Evolutionary conservation across 2,329 filamentous ascomycete species (phyloP).

Genomic region (Aspergillus tubingensis): DNA sequence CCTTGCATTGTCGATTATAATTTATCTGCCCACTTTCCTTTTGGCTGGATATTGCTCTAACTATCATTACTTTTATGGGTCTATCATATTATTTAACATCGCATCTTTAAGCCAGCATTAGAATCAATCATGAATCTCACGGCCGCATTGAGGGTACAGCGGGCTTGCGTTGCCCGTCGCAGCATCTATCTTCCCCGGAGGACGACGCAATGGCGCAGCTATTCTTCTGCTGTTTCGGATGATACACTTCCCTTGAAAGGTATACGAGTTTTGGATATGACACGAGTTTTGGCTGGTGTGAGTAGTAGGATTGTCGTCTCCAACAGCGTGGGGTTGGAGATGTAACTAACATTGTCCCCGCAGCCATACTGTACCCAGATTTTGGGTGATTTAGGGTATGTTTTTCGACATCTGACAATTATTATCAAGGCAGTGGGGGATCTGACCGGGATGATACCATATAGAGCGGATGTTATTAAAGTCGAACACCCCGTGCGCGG

Average conservation of each 20-base stretch:
- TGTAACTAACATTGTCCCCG: slow-evolving; percentile 10
- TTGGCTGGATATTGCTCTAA: too few relatives aligned
- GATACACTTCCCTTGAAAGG: slow-evolving; percentile 73
- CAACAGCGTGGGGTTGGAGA: neutral
- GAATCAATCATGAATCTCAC: slow-evolving; percentile 27
- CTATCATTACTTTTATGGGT: neutral
- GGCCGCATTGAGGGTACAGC: slow-evolving; percentile 24
- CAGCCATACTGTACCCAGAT: slow-evolving; percentile 98
- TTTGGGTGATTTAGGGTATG: slow-evolving; percentile 89
- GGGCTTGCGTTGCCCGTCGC: slow-evolving; percentile 21
- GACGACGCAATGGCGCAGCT: slow-evolving; percentile 33
- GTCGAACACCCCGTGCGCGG: slow-evolving; percentile 89
- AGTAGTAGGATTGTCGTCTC: slow-evolving; percentile 37
- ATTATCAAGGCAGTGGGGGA: neutral
- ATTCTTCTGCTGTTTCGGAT: slow-evolving; percentile 43
- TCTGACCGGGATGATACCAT: slow-evolving; percentile 3
- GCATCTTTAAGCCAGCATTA: neutral
- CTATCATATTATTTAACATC: neutral
- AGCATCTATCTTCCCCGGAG: slow-evolving; percentile 21
- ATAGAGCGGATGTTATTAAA: slow-evolving; percentile 92
- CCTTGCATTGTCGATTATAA: neutral
- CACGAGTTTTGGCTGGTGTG: slow-evolving; percentile 89
- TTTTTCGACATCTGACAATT: neutral
- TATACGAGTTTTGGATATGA: slow-evolving; percentile 92
- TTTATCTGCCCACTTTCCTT: neutral